phyloP scores from a whole-genome alignment of 2,329 filamentous ascomycete genomes.

The Shiraia sp. region DNA sequence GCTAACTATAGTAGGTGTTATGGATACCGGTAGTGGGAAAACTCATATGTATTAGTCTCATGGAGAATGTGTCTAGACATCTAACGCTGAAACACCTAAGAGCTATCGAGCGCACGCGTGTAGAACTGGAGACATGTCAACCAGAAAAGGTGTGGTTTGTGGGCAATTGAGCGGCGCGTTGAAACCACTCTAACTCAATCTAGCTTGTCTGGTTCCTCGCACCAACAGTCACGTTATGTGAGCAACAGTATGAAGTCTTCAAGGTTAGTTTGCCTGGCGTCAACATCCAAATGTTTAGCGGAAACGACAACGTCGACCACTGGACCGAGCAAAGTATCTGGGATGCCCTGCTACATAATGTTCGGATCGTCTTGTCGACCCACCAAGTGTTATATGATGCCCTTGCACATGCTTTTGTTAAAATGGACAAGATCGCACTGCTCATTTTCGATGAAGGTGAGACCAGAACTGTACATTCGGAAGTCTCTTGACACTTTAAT shows the following conservation, averaged over 20 bases:
- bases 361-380: conserved; percentile 77
- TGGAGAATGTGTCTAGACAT: neutral
- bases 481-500: conserved; percentile 6
- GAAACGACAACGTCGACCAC: conserved; percentile 69
- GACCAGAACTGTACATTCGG: neutral
- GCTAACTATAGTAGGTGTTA: conserved; percentile 43
- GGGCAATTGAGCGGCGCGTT: conserved; percentile 1
- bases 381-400: conserved; percentile 76
- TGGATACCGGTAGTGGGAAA: conserved; percentile 56
- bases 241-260: conserved; percentile 49
- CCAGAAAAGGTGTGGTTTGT: conserved; percentile 38
- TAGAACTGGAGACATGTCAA: conserved; percentile 46
- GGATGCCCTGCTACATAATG: conserved; percentile 66
- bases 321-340: conserved; percentile 73
- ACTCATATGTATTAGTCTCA: conserved; percentile 45
- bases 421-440: conserved; percentile 64
- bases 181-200: conserved; percentile 4
- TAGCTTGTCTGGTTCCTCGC: conserved; percentile 53
- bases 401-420: conserved; percentile 73
- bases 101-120: conserved; percentile 49
- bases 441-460: conserved; percentile 81
- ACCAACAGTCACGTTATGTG: conserved; percentile 51
- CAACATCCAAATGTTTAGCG: conserved; percentile 66
- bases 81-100: conserved; percentile 23
- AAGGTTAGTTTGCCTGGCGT: conserved; percentile 49